Conservation (phyloP, 352 stramenopile genomes). For the Globisporangium alternatum region DNA sequence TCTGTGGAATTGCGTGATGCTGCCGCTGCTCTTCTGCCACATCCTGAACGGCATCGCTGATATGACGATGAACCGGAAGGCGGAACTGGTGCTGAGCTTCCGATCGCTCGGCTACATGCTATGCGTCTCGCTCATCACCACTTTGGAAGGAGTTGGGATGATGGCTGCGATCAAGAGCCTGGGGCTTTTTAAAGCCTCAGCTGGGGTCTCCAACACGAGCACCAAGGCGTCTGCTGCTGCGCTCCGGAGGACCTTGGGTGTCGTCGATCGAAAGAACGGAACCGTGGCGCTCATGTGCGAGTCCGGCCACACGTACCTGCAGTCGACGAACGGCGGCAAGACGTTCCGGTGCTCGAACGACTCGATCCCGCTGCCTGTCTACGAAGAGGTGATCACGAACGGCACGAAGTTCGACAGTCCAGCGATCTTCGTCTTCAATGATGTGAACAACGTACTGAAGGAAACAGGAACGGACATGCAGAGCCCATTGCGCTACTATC, state of each 20-base stretch:
- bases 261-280: slow-evolving; percentile 17
- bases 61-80: slow-evolving; percentile 39
- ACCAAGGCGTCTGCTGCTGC: slow-evolving; percentile 6
- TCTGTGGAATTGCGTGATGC: slow-evolving; percentile 38
- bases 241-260: slow-evolving; percentile 22
- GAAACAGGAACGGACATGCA: neutral
- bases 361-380: slow-evolving; percentile 35
- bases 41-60: slow-evolving; percentile 40
- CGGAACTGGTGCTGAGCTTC: slow-evolving; percentile 30
- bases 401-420: slow-evolving; percentile 18
- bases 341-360: slow-evolving; percentile 46
- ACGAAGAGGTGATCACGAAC: slow-evolving; percentile 25
- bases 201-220: neutral
- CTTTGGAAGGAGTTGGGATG: slow-evolving; percentile 33
- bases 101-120: slow-evolving; percentile 31
- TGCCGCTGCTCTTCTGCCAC: slow-evolving; percentile 49
- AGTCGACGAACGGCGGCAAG: slow-evolving; percentile 21
- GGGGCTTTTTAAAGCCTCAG: slow-evolving; percentile 24
- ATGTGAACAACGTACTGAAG: slow-evolving; percentile 26
- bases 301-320: slow-evolving; percentile 32
- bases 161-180: slow-evolving; percentile 27
- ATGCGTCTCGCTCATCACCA: slow-evolving; percentile 27
- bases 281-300: slow-evolving; percentile 39
- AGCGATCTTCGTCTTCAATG: slow-evolving; percentile 31
- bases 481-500: slow-evolving; percentile 24